Conservation (phyloP, 306 rosid species). For the Chamaecrista fasciculata region DNA sequence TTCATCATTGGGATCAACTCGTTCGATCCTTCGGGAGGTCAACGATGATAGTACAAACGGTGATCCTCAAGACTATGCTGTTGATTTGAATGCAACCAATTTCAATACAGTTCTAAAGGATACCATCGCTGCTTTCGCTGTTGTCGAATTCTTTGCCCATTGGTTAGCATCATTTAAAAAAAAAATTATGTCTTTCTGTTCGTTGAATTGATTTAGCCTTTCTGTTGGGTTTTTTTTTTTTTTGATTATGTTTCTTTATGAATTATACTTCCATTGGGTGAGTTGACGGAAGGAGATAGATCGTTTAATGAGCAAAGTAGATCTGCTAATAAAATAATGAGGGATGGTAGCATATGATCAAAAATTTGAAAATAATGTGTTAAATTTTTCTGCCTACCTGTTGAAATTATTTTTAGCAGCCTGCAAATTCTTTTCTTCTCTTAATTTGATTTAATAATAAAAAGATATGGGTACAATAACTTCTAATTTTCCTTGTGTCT, state of each 20-base stretch:
- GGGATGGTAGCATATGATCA: not conserved
- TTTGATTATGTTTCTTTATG: not conserved
- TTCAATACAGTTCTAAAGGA: slow-evolving; percentile 70
- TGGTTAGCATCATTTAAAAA: slow-evolving; percentile 52
- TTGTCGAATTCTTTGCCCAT: slow-evolving; percentile 85
- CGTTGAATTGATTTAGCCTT: not conserved
- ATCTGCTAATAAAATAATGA: slow-evolving; percentile 4
- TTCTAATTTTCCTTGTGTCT: slow-evolving; percentile 31
- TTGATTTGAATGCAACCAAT: slow-evolving; percentile 72
- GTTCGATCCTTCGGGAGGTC: slow-evolving; percentile 65
- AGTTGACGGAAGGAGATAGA: not conserved
- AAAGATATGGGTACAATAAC: not conserved
- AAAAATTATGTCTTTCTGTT: not conserved
- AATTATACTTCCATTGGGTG: not conserved
- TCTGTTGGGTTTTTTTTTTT: not conserved
- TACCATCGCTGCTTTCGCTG: slow-evolving; percentile 72
- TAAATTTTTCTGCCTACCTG: not conserved
- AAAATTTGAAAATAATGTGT: not conserved
- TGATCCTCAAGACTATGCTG: slow-evolving; percentile 61
- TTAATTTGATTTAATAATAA: slow-evolving; percentile 2
- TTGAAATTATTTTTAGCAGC: not conserved
- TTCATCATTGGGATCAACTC: slow-evolving; percentile 48
- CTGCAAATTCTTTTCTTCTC: not conserved
- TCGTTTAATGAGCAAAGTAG: not conserved
- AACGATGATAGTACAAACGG: slow-evolving; percentile 17